These are phyloP conservation scores for Fraxinus pennsylvanica DNA, from an alignment of 257 asterid genomes.

Conservation along the genomic window DNA sequence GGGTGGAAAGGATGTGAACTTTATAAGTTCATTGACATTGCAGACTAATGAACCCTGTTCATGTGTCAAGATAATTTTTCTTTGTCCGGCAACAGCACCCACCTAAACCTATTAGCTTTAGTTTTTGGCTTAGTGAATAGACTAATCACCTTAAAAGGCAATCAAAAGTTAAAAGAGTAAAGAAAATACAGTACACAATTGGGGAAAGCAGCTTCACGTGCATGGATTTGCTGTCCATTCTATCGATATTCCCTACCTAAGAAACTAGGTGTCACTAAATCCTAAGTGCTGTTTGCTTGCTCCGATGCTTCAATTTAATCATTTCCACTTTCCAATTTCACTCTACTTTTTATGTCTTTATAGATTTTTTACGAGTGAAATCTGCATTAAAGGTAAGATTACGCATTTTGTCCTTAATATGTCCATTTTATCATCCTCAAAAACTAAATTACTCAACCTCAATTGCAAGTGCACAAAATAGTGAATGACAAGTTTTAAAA, in stretches of 20 bases:
- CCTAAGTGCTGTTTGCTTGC: not conserved
- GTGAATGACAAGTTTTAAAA: no score
- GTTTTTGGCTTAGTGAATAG: not conserved
- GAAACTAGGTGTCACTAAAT: not conserved
- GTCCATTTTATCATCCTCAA: no score
- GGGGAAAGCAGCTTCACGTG: not conserved
- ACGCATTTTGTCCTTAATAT: no score
- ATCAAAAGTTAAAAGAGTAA: not conserved
- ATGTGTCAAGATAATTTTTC: not conserved
- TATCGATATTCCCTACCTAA: not conserved
- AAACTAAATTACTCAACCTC: no score
- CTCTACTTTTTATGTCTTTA: not conserved
- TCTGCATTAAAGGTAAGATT: not conserved
- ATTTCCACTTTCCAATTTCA: no score
- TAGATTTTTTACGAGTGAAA: not conserved
- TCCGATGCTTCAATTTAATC: not conserved
- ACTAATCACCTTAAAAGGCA: not conserved
- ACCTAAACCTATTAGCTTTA: not conserved
- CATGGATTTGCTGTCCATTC: constrained; percentile 2
- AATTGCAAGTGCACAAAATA: no score
- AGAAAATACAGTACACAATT: not conserved
- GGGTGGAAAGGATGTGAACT: not conserved
- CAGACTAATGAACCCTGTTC: not conserved
- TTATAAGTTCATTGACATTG: not conserved
- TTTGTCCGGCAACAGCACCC: not conserved